Conservation (phyloP, 2,329 filamentous ascomycete species). For the Alternaria ethzedia region DNA sequence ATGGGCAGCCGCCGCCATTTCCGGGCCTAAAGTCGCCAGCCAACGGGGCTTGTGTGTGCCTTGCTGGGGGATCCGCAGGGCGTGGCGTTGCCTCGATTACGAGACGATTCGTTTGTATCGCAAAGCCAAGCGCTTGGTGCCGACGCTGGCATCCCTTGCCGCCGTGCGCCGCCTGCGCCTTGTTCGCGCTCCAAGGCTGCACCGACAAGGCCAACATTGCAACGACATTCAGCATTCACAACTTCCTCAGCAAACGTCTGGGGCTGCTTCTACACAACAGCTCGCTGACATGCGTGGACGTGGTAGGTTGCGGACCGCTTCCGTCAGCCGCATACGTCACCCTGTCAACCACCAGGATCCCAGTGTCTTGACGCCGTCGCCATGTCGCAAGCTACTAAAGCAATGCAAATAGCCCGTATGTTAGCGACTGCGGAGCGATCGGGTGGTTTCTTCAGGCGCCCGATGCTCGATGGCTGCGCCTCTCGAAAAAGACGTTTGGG, state of each 20-base stretch:
- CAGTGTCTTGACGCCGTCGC: background rate
- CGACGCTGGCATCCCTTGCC: background rate
- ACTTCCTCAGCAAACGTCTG: background rate
- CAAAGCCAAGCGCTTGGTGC: slow-evolving; percentile 6
- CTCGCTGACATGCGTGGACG: background rate
- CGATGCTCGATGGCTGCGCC: background rate
- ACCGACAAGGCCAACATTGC: background rate
- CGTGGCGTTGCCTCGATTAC: slow-evolving; percentile 16
- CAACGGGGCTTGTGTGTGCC: slow-evolving; percentile 5
- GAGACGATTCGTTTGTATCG: slow-evolving; percentile 2
- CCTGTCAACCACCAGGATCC: background rate
- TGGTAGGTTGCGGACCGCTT: background rate
- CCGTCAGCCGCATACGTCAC: background rate
- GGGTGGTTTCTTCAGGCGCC: background rate
- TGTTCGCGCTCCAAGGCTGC: background rate
- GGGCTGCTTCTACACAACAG: background rate
- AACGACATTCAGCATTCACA: background rate
- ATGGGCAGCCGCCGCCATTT: slow-evolving; percentile 5
- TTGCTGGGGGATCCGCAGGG: background rate
- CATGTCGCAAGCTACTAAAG: background rate
- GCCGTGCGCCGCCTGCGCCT: background rate
- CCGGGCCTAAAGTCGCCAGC: background rate
- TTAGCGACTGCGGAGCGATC: background rate
- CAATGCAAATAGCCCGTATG: background rate
- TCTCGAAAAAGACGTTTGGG: slow-evolving; percentile 8